Percentiles rank a stretch among this genome's conserved stretches.
Evolutionary conservation across 306 rosid species (phyloP).

Genomic region (Cyamopsis tetragonoloba): DNA sequence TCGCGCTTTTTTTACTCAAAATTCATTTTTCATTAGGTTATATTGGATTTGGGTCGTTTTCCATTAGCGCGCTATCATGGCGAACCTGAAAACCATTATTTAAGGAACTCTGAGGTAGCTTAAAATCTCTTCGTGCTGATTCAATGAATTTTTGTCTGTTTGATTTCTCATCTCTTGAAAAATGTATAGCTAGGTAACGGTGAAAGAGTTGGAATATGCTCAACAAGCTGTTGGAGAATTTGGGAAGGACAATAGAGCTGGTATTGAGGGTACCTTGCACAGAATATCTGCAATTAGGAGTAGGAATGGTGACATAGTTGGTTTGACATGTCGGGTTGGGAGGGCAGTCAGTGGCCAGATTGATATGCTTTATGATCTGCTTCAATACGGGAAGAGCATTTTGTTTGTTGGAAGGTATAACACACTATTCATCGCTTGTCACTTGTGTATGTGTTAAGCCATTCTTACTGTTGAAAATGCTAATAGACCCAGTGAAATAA

Average conservation of each 20-base stretch:
- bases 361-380: constrained; percentile 64
- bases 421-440: background rate
- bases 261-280: constrained; percentile 73
- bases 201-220: constrained; percentile 62
- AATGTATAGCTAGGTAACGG: constrained; percentile 51
- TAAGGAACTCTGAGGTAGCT: constrained; percentile 49
- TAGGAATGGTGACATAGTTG: constrained; percentile 54
- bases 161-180: background rate
- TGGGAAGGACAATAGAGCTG: constrained; percentile 72
- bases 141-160: no score
- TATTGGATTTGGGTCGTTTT: constrained; percentile 63
- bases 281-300: constrained; percentile 69
- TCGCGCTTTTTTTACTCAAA: background rate
- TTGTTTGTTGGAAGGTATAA: constrained; percentile 64
- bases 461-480: background rate
- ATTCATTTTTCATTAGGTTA: constrained; percentile 34
- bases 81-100: constrained; percentile 37
- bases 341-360: constrained; percentile 59
- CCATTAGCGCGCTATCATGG: constrained; percentile 70
- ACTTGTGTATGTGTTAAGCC: background rate
- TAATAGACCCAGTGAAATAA: background rate
- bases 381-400: constrained; percentile 67
- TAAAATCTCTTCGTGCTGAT: background rate
- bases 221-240: constrained; percentile 61
- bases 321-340: constrained; percentile 71